Evolutionary conservation across 169 alveolate species (phyloP).

Genomic region (Eimeria sp.): DNA sequence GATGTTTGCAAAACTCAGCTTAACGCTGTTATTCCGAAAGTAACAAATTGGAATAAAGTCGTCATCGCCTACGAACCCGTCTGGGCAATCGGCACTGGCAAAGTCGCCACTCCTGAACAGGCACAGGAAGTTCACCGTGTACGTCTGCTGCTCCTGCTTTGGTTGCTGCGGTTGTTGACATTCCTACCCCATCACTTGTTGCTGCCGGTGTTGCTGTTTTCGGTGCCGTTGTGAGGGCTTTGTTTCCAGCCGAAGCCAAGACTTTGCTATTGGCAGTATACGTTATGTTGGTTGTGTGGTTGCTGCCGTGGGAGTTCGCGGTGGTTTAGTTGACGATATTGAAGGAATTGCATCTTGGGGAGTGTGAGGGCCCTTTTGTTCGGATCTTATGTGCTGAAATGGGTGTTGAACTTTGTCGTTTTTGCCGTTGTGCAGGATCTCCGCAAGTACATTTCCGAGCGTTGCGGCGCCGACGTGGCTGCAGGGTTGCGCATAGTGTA

Average conservation of each 20-base stretch:
- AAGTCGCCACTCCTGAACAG: conserved; percentile 97
- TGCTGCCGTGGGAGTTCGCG: too few species aligned
- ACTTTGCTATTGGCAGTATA: too few species aligned
- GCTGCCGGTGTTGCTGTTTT: conserved; percentile 67
- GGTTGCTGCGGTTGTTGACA: neutral
- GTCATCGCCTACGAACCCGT: conserved; percentile 99
- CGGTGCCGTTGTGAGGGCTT: neutral
- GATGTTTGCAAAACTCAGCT: conserved; percentile 96
- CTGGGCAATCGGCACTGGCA: conserved; percentile 99
- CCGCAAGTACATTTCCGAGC: conserved; percentile 90
- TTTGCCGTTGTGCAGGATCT: conserved; percentile 85
- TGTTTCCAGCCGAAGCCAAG: too few species aligned
- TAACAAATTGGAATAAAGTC: conserved; percentile 94
- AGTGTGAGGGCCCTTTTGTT: too few species aligned
- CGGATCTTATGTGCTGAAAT: too few species aligned
- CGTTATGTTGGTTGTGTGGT: too few species aligned
- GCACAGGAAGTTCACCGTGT: conserved; percentile 98
- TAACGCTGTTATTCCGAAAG: conserved; percentile 86
- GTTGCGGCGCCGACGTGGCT: conserved; percentile 93
- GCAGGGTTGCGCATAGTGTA: conserved; percentile 96
- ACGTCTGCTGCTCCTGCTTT: conserved; percentile 32
- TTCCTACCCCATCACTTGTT: neutral
- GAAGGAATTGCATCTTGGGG: too few species aligned
- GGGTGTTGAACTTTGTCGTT: neutral
- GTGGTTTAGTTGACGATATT: too few species aligned